Evolutionary conservation across 306 rosid species (phyloP).

Genomic region (Dalbergia cultrata): DNA sequence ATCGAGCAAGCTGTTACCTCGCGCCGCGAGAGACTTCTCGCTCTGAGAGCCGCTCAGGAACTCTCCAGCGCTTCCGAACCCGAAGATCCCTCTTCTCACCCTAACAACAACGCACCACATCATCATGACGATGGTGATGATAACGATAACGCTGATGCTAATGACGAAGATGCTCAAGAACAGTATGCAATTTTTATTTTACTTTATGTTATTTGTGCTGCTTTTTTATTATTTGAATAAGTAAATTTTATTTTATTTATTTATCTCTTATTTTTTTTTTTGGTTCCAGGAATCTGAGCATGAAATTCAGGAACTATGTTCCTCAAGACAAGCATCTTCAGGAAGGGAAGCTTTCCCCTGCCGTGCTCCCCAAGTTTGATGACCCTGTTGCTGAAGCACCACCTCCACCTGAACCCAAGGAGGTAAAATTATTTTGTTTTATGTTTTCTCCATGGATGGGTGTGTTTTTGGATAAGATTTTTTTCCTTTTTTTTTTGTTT

Average conservation of each 20-base stretch:
- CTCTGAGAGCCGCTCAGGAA: constrained; percentile 83
- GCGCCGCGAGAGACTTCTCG: constrained; percentile 80
- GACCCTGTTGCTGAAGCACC: constrained; percentile 76
- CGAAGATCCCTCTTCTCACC: neutral
- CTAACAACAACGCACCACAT: neutral
- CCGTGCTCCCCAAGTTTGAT: constrained; percentile 86
- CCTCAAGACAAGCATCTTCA: constrained; percentile 92
- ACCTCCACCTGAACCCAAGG: constrained; percentile 63
- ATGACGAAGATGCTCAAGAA: constrained; percentile 35
- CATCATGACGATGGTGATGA: neutral
- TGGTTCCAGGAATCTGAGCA: constrained; percentile 56
- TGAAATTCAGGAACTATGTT: constrained; percentile 95
- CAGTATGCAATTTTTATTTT: constrained; percentile 47
- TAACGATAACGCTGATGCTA: neutral
- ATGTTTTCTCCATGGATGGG: neutral
- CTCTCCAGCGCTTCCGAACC: constrained; percentile 66
- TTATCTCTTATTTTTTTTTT: neutral
- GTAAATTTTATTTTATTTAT: neutral
- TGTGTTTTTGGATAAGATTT: neutral
- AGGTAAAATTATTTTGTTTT: constrained; percentile 46
- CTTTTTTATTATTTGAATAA: neutral
- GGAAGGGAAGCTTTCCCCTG: constrained; percentile 87
- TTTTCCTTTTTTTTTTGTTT: neutral
- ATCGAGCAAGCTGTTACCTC: constrained; percentile 74
- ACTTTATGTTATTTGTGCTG: neutral